Evolutionary conservation across 148 eudicot genomes (phyloP).

Genomic region (Dianthus caryophyllus): DNA sequence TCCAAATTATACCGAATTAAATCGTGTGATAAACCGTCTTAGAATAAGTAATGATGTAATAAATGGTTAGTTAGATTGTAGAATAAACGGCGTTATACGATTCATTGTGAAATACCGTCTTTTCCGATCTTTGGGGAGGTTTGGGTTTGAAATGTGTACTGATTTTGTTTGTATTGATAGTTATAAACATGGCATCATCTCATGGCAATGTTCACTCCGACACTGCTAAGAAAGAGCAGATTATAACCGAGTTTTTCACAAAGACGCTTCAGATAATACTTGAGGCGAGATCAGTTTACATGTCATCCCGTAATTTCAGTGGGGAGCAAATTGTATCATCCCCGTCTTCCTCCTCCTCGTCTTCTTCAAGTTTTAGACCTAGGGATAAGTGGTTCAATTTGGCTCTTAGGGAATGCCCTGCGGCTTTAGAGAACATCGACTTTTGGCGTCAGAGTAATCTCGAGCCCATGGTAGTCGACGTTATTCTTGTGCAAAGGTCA

Average conservation of each 20-base stretch:
- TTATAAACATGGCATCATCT: conserved; percentile 54
- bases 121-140: not conserved
- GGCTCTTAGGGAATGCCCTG: conserved; percentile 81
- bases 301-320: conserved; percentile 75
- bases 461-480: conserved; percentile 89
- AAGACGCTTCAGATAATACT: conserved; percentile 82
- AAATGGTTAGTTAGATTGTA: not conserved
- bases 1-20: not conserved
- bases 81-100: not conserved
- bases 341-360: conserved; percentile 81
- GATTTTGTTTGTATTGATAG: conserved; percentile 16
- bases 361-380: conserved; percentile 65
- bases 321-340: conserved; percentile 72
- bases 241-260: conserved; percentile 74
- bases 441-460: conserved; percentile 77
- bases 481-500: conserved; percentile 53
- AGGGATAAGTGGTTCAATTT: conserved; percentile 91
- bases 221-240: conserved; percentile 78
- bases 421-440: conserved; percentile 74
- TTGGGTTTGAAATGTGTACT: conserved; percentile 15
- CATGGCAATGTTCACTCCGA: conserved; percentile 60
- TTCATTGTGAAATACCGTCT: conserved; percentile 13
- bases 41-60: not conserved
- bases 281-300: conserved; percentile 70
- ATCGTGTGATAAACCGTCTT: not conserved